Base-by-base conservation (phyloP, 2,329 filamentous ascomycete species). In the Calonectria leucothoes region DNA sequence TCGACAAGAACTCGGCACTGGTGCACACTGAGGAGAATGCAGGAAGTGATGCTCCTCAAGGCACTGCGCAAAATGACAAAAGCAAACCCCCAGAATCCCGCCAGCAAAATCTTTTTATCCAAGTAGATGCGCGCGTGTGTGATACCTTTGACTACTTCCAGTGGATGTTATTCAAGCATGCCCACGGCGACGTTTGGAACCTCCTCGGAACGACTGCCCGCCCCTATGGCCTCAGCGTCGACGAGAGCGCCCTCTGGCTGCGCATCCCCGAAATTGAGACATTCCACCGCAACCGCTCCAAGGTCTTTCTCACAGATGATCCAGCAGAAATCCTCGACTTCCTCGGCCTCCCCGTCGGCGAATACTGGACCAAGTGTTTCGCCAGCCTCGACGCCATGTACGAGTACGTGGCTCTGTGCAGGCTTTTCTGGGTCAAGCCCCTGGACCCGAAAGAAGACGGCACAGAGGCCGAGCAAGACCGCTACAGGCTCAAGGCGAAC, bases 101-200 rank as follows among this genome's bases (percentile, higher is more conserved):
- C 6, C 51, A 39, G 11, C 55, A 35, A 31, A 23, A 75, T 12
- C 74, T 63, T 37, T 89, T 88, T 78, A 88, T 94, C 6, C 94
- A 97, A 77, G 86, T 96, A 31, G 94, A 97, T 80, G 82, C 96
- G 1, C 88, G 90, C 35, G 81, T 93, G 29, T 91, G 88, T 70
- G 77, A 79, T 2, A 85, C 82, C 1, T 75, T 84, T 0, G 80
- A 84, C 17, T 78, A 83, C 67, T 87, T 90, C 74, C 85, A 87
- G 35, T 96, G 94, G 94, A 87, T 88, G 45, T 83, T 91, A 4
- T 95, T 95, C 84, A 91, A 91, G 76, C 88, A 93, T 48, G 89
- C 91, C 0, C 94, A 96, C 77, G 93, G 93, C n/a, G 94, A 96
- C 77, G 70, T 91, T 0, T 92, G 92, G 88, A 93, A 91, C 72